Conservation (phyloP, 441 rosid species). For the Gossypium gossypioides region DNA sequence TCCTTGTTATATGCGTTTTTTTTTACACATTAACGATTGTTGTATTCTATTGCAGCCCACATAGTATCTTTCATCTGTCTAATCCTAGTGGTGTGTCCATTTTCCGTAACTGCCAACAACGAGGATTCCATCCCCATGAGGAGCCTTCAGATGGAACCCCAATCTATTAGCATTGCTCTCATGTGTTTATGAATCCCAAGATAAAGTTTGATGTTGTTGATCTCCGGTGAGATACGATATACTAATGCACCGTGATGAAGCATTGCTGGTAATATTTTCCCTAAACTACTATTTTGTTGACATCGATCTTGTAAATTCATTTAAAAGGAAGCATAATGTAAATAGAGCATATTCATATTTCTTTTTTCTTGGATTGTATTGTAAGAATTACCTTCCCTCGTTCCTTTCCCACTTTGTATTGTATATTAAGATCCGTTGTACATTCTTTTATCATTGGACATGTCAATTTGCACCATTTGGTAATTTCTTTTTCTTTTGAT, state of each 20-base stretch:
- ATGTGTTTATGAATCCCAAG: conserved; percentile 69
- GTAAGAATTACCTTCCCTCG: not conserved
- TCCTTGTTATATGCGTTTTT: not conserved
- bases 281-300: not conserved
- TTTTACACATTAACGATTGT: not conserved
- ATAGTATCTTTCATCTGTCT: conserved; percentile 86
- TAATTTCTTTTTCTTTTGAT: no score
- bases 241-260: not conserved
- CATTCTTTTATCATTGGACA: no score
- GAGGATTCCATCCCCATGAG: conserved; percentile 94
- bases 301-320: conserved; percentile 19
- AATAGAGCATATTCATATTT: not conserved
- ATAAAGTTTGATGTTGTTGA: conserved; percentile 60
- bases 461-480: no score
- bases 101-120: conserved; percentile 82
- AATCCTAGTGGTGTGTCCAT: conserved; percentile 80
- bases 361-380: not conserved
- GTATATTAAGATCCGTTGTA: no score
- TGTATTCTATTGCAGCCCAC: conserved; percentile 38
- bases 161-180: conserved; percentile 91
- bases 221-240: conserved; percentile 49
- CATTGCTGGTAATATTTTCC: not conserved
- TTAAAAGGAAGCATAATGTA: not conserved
- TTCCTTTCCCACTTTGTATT: no score
- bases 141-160: conserved; percentile 69